These are phyloP conservation scores for Trifolium repens DNA, from an alignment of 306 rosid genomes.

Conservation along the genomic window DNA sequence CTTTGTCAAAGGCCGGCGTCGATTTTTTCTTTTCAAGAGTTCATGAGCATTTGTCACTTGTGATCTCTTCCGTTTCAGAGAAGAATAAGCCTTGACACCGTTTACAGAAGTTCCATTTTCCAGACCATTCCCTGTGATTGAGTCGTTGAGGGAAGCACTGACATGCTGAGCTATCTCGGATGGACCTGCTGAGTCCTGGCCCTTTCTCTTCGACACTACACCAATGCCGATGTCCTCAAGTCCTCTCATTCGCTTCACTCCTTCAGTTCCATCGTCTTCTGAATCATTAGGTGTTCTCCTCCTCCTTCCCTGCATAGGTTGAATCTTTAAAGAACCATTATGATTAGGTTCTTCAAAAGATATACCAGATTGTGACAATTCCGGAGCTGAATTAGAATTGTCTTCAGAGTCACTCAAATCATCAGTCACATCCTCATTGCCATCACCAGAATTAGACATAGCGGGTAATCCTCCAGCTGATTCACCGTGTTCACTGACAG, in stretches of 20 bases:
- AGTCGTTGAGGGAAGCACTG: conserved; percentile 60
- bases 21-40: conserved; percentile 67
- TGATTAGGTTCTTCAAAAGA: conserved; percentile 91
- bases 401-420: conserved; percentile 68
- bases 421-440: conserved; percentile 55
- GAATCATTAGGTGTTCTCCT: conserved; percentile 94
- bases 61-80: conserved; percentile 80
- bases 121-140: conserved; percentile 51
- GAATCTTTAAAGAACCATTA: conserved; percentile 69
- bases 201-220: conserved; percentile 64
- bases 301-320: conserved; percentile 74
- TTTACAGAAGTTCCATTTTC: conserved; percentile 65
- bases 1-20: conserved; percentile 79
- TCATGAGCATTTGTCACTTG: conserved; percentile 73
- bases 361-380: conserved; percentile 87
- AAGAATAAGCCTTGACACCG: conserved; percentile 57
- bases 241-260: conserved; percentile 94
- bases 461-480: conserved; percentile 59
- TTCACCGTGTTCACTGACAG: conserved; percentile 55
- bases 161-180: conserved; percentile 66
- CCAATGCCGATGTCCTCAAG: conserved; percentile 86
- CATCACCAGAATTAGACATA: conserved; percentile 59
- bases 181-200: conserved; percentile 55
- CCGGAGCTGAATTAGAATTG: conserved; percentile 76
- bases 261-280: conserved; percentile 96